Base-by-base conservation (phyloP, 179 eudicot species). In the Heliamphora pulchella region DNA sequence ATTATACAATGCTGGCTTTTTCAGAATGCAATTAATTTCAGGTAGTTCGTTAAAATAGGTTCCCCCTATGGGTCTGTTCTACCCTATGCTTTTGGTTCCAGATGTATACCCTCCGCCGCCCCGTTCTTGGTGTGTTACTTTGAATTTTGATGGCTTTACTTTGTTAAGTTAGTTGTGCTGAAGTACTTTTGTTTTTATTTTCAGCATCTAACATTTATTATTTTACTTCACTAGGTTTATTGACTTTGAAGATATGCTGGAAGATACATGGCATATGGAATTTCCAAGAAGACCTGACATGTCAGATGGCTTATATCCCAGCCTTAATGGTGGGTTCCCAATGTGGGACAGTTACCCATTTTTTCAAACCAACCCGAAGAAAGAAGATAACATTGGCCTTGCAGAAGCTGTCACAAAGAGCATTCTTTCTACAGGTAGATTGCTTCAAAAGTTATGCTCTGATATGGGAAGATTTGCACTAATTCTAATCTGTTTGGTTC, bases 11-110 rank as follows among this genome's bases (percentile, higher is more conserved):
- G 0, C 31, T 61, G 8, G 20, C 75, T 79, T 50, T 58, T 59
- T 39, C 48, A 15, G 20, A 61, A 50, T 41, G 41, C 47, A 20
- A 50, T 75, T 20, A 68, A 8, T 65, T 77, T 66, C 62, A 87
- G 77, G 76, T 61, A 73, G 80, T 85, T 87, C 81, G 54, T 78
- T 47, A 79, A 61, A 75, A 81, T 78, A 96, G 99, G 98, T 96
- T 80, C 94, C 99, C 77, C 97, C 99, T 72, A 94, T 96, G 99
- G 98, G 99, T 85, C 88, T 94, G 85, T 96, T 96, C 84, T 91
- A 90, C 76, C 99, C 99, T n/a, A 89, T 80, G 87, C 91, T 96
- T 89, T 87, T 96, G 90, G 94, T 96, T 83, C 96, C 98, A 41
- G 98, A 96, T 82, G 96, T 90, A 63, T 90, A 90, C 86, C 99